Evolutionary conservation across 148 eudicot species (phyloP).

Genomic region (Chenopodium album): DNA sequence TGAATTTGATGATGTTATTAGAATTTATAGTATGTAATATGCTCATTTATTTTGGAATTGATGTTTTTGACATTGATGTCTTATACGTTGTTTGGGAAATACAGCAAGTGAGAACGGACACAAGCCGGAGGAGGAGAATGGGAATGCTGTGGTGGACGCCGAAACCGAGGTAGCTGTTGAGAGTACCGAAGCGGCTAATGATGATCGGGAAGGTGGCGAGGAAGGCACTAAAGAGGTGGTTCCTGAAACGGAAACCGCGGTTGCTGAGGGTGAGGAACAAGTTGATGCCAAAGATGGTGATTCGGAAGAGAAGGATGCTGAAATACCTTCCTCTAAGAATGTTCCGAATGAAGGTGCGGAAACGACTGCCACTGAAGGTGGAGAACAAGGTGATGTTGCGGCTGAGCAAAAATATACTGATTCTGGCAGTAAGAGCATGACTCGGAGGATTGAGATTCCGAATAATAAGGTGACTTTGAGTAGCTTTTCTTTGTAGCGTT

Average conservation of each 20-base stretch:
- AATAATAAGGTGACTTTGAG: constrained; percentile 63
- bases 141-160: constrained; percentile 24
- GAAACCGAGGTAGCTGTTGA: constrained; percentile 25
- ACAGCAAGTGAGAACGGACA: constrained; percentile 51
- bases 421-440: constrained; percentile 34
- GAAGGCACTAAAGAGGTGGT: constrained; percentile 31
- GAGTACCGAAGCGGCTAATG: constrained; percentile 22
- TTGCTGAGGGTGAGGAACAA: constrained; percentile 31
- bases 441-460: constrained; percentile 81
- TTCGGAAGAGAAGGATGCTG: constrained; percentile 15
- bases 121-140: constrained; percentile 40
- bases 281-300: constrained; percentile 28
- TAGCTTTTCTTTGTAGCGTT: neutral
- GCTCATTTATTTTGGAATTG: neutral
- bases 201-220: constrained; percentile 24
- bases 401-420: constrained; percentile 32
- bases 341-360: constrained; percentile 28
- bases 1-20: too few relatives aligned
- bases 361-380: constrained; percentile 34
- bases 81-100: neutral
- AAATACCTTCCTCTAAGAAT: constrained; percentile 25
- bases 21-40: too few relatives aligned
- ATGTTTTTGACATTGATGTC: neutral
- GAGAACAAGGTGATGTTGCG: constrained; percentile 33
- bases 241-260: constrained; percentile 24